Evolutionary conservation across 2,329 filamentous ascomycete species (phyloP).

Genomic region (Torrubiellomyces zombiae): DNA sequence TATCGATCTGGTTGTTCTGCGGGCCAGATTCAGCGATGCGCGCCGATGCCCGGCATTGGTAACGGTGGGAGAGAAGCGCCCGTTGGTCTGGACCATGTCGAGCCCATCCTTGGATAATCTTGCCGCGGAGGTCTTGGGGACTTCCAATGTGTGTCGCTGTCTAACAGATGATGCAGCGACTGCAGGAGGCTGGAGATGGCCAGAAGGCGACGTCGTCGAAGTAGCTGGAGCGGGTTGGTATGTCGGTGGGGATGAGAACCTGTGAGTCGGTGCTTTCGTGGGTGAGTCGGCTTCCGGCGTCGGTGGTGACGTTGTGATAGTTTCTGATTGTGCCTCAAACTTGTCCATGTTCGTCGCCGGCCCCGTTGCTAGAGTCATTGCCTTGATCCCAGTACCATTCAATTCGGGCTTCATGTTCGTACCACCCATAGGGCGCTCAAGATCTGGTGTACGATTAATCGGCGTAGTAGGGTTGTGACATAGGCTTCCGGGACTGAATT

Average conservation of each 20-base stretch:
- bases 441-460: too few relatives aligned
- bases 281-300: too few relatives aligned
- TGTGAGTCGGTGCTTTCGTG: constrained; percentile 25
- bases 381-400: too few relatives aligned
- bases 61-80: constrained; percentile 60
- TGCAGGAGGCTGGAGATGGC: constrained; percentile 28
- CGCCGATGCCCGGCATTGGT: constrained; percentile 44
- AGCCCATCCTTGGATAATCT: constrained; percentile 57
- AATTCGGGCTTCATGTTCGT: too few relatives aligned
- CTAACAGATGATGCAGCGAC: constrained; percentile 42
- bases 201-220: constrained; percentile 28
- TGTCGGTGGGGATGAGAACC: constrained; percentile 48
- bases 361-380: neutral
- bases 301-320: too few relatives aligned
- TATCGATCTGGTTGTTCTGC: constrained; percentile 69
- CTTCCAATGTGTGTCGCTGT: constrained; percentile 78
- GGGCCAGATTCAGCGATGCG: constrained; percentile 66
- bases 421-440: too few relatives aligned
- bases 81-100: constrained; percentile 51
- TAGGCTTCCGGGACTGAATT: too few relatives aligned
- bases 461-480: too few relatives aligned
- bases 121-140: constrained; percentile 51
- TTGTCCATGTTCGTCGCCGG: constrained; percentile 4
- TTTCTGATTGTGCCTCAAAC: constrained; percentile 9
- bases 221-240: constrained; percentile 25